Base-by-base conservation (phyloP, 1,284 basidiomycete genomes). In the Flammula alnicola region DNA sequence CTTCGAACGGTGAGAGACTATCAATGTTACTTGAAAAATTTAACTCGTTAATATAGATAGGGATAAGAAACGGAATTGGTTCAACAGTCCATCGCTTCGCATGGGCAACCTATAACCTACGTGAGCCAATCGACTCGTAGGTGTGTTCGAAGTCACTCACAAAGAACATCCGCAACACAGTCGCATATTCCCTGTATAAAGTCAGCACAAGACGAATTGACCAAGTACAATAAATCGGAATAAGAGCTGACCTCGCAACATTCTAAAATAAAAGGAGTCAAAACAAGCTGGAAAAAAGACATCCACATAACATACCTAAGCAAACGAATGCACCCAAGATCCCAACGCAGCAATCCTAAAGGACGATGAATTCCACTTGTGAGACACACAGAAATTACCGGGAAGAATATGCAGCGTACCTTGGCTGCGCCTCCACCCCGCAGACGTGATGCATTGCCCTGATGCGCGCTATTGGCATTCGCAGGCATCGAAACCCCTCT, bases 401-500 rank as follows among this genome's bases (percentile, higher is more conserved):
- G 14, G 23, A 23, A 19, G 8, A 33, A 6, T 20, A 11, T 16
- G 25, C 2, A 29, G 20, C 55, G 41, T 12, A 51, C 55, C 35
- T 37, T 52, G 3, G 42, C 49, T 7, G 42, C 46, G 17, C 51
- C 48, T 26, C 51, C 52, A 30, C 55, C 55, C 17, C 55, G 49
- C 9, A 54, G 8, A n/a, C 52, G 45, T 5, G 46, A 49, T 32
- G 51, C 42, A 19, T 33, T 36, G 14, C 20, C 27, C 36, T 51
- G 42, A 22, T 56, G 51, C 17, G 37, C 51, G 3, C 31, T n/a
- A n/a, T n/a, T 47, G 10, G 51, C 49, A 33, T 54, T 53, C 17
- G 44, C 51, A 20, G 55, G 51, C 55, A 56, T 56, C 17, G 51
- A 54, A 6, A 56, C 51, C 6, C 55, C 55, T 3, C 37, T 46